Evolutionary conservation across 2,329 filamentous ascomycete species (phyloP).

Genomic region (Hypoxylon sp.): DNA sequence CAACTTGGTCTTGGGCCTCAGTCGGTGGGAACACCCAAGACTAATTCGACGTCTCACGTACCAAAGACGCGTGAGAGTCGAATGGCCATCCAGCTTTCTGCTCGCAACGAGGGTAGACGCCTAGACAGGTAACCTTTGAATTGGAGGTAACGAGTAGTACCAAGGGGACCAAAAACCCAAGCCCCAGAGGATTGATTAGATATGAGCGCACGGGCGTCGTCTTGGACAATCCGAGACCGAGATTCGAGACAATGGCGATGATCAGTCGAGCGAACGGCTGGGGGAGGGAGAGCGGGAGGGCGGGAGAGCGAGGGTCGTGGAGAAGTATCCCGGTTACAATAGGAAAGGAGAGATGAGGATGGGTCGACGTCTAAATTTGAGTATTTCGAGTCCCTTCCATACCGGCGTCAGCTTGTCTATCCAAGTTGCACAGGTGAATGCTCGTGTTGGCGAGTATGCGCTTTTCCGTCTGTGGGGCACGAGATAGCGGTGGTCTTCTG

Average conservation of each 20-base stretch:
- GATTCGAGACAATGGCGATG: slow-evolving; percentile 22
- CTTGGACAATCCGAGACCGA: slow-evolving; percentile 13
- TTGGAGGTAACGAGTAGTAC: slow-evolving; percentile 3
- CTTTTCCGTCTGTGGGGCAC: slow-evolving; percentile 19
- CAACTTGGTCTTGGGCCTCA: slow-evolving; percentile 5
- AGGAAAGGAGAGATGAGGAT: not conserved
- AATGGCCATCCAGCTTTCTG: slow-evolving; percentile 7
- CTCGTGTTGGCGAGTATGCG: slow-evolving; percentile 22
- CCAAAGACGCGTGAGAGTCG: slow-evolving; percentile 3
- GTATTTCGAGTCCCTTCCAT: slow-evolving; percentile 23
- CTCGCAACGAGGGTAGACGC: not conserved
- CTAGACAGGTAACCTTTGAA: slow-evolving; percentile 9
- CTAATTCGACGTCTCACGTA: slow-evolving; percentile 15
- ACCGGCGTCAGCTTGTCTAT: slow-evolving; percentile 19
- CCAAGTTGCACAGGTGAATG: slow-evolving; percentile 8
- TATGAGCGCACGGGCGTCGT: slow-evolving; percentile 28
- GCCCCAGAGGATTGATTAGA: slow-evolving; percentile 8
- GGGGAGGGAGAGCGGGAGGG: not conserved
- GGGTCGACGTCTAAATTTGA: slow-evolving; percentile 1
- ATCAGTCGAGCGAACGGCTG: slow-evolving; percentile 16
- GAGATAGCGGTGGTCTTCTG: not conserved
- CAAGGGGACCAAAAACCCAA: slow-evolving; percentile 5
- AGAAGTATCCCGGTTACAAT: slow-evolving; percentile 2
- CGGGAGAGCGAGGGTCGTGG: slow-evolving; percentile 15
- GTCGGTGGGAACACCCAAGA: slow-evolving; percentile 8